Conservation (phyloP, 352 stramenopile genomes). For the Peronosclerospora sorghi region DNA sequence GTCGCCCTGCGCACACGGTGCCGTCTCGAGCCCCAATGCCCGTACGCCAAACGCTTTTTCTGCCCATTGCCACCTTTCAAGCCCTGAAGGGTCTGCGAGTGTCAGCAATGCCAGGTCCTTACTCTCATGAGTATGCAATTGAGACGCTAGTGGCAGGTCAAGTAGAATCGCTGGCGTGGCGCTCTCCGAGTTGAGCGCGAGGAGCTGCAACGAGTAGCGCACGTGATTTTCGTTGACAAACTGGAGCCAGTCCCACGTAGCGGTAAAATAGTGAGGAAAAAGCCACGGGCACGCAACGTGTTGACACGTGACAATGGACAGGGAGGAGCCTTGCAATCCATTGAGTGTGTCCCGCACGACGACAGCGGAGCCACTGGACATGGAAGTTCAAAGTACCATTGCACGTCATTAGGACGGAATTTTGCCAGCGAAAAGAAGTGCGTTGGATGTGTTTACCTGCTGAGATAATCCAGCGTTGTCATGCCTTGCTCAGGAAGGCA, state of each 20-base stretch:
- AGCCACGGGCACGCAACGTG: slow-evolving; percentile 76
- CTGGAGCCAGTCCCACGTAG: slow-evolving; percentile 79
- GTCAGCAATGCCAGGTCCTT: slow-evolving; percentile 53
- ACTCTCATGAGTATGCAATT: slow-evolving; percentile 41
- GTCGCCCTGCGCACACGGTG: slow-evolving; percentile 21
- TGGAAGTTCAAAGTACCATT: not conserved
- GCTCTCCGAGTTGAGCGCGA: slow-evolving; percentile 18
- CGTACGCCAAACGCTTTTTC: slow-evolving; percentile 24
- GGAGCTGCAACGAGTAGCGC: slow-evolving; percentile 53
- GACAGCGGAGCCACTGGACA: slow-evolving; percentile 50
- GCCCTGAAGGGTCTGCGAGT: slow-evolving; percentile 23
- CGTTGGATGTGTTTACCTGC: slow-evolving; percentile 22
- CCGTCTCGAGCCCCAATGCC: slow-evolving; percentile 21
- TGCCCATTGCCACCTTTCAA: slow-evolving; percentile 12
- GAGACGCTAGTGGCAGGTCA: slow-evolving; percentile 39
- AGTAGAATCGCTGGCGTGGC: slow-evolving; percentile 28
- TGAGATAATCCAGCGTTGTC: slow-evolving; percentile 62
- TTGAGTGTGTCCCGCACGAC: slow-evolving; percentile 10
- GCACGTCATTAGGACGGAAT: not conserved
- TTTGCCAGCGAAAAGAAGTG: not conserved
- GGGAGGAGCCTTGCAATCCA: slow-evolving; percentile 4
- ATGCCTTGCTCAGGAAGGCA: slow-evolving; percentile 72
- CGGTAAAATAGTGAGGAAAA: slow-evolving; percentile 61
- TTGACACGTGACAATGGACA: slow-evolving; percentile 57
- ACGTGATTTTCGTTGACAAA: slow-evolving; percentile 69